phyloP scores from a whole-genome alignment of 1,284 basidiomycete species.

The Papiliotrema flavescens region DNA sequence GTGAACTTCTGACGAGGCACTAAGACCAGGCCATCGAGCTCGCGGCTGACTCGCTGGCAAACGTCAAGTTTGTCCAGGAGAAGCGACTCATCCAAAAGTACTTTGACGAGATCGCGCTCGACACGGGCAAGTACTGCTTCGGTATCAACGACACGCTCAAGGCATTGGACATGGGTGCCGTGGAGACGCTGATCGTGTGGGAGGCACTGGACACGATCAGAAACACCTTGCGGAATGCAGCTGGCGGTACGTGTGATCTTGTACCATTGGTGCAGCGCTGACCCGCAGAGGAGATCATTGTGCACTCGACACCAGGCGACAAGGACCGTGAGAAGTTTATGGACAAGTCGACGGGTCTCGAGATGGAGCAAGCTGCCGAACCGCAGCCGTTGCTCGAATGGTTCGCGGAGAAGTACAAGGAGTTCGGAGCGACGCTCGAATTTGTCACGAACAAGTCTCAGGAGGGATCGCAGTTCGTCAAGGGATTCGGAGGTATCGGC shows the following conservation, averaged over 20 bases:
- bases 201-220: constrained; percentile 90
- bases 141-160: constrained; percentile 97
- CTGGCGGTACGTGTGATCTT: constrained; percentile 60
- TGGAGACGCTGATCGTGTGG: constrained; percentile 98
- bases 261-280: background rate
- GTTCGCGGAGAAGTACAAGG: constrained; percentile 98
- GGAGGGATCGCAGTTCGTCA: constrained; percentile 97
- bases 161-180: constrained; percentile 91
- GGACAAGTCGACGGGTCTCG: constrained; percentile 88
- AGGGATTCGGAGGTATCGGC: constrained; percentile 97
- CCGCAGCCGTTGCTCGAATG: constrained; percentile 87
- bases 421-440: constrained; percentile 92
- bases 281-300: constrained; percentile 64
- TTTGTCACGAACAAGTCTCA: constrained; percentile 67
- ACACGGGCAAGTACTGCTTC: constrained; percentile 97
- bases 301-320: constrained; percentile 69
- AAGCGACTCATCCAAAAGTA: constrained; percentile 96
- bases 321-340: constrained; percentile 90
- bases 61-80: constrained; percentile 99
- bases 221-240: constrained; percentile 80
- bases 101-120: constrained; percentile 99
- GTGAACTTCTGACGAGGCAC: too few relatives aligned
- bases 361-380: constrained; percentile 87
- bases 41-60: constrained; percentile 88
- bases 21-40: constrained; percentile 83